These are phyloP conservation scores for Colletotrichum cuscutae DNA, from an alignment of 2,329 filamentous ascomycete genomes.

Conservation along the genomic window DNA sequence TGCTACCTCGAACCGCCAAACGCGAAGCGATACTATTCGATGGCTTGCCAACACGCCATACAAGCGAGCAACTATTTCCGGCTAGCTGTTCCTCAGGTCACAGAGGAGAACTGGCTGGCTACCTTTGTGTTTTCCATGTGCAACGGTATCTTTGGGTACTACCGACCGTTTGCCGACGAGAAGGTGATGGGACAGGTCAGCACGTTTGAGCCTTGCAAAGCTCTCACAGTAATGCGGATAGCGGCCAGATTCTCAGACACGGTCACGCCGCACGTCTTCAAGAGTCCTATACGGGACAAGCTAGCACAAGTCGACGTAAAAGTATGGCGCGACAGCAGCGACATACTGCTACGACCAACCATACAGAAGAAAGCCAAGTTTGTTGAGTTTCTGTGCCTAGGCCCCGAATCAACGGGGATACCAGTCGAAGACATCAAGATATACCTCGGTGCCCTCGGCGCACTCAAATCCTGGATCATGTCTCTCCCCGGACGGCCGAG, in stretches of 20 bases:
- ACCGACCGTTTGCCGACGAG: slow-evolving; percentile 33
- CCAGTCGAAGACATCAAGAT: not conserved
- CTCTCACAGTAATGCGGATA: slow-evolving; percentile 28
- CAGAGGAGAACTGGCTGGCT: slow-evolving; percentile 34
- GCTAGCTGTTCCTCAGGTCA: slow-evolving; percentile 30
- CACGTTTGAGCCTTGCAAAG: slow-evolving; percentile 26
- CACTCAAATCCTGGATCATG: slow-evolving; percentile 23
- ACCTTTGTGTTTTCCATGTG: slow-evolving; percentile 34
- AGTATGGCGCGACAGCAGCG: slow-evolving; percentile 25
- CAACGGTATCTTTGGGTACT: slow-evolving; percentile 35
- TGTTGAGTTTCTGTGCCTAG: slow-evolving; percentile 13
- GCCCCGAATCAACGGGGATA: slow-evolving; percentile 21
- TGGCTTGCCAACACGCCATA: slow-evolving; percentile 34
- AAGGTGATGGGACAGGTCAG: slow-evolving; percentile 26
- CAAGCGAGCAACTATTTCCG: slow-evolving; percentile 36
- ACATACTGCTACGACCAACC: slow-evolving; percentile 2
- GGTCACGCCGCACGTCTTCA: slow-evolving; percentile 25
- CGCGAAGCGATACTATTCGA: slow-evolving; percentile 33
- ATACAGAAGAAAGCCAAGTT: slow-evolving; percentile 23
- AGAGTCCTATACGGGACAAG: slow-evolving; percentile 31
- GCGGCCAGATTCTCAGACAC: slow-evolving; percentile 31
- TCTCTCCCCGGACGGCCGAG: slow-evolving; percentile 29
- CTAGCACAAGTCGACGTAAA: slow-evolving; percentile 25
- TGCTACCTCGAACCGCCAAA: slow-evolving; percentile 34
- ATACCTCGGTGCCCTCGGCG: slow-evolving; percentile 18